A percentile compares a stretch with the other conserved stretches of the same genome.
phyloP scores from a whole-genome alignment of 345 rosid species.

The Pistacia atlantica region DNA sequence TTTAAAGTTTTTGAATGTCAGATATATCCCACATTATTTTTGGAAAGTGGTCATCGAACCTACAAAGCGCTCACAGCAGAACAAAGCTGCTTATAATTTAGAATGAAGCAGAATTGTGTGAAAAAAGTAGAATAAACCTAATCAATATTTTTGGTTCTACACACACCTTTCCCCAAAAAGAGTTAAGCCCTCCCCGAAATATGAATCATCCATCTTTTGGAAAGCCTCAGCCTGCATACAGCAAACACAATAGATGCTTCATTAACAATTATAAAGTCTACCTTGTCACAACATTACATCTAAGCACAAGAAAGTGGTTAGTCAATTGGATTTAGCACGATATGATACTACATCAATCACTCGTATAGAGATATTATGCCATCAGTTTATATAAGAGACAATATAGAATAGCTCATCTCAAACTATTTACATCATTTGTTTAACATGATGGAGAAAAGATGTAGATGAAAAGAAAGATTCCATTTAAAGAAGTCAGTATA shows the following conservation, averaged over 20 bases:
- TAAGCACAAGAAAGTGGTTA: not conserved
- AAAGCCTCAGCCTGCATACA: constrained; percentile 57
- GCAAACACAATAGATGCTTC: not conserved
- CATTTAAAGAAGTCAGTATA: not conserved
- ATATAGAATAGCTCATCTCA: not conserved
- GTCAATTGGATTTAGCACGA: not conserved
- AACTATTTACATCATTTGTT: not conserved
- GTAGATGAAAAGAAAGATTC: not conserved
- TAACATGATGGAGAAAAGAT: not conserved
- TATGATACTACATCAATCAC: not conserved
- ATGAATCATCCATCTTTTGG: constrained; percentile 50
- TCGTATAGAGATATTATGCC: not conserved
- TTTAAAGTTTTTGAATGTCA: not conserved
- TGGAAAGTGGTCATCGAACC: not conserved
- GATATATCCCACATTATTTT: no score
- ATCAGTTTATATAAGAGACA: not conserved
- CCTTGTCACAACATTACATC: not conserved
- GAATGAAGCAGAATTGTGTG: not conserved
- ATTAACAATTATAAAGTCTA: not conserved
- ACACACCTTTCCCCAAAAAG: constrained; percentile 76
- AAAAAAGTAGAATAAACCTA: not conserved
- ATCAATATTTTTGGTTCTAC: not conserved
- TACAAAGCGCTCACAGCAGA: not conserved
- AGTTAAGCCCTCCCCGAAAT: constrained; percentile 94
- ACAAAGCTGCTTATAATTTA: not conserved